These are phyloP conservation scores for Fusarium sp. DNA, from an alignment of 2,329 filamentous ascomycete species.

Conservation along the genomic window DNA sequence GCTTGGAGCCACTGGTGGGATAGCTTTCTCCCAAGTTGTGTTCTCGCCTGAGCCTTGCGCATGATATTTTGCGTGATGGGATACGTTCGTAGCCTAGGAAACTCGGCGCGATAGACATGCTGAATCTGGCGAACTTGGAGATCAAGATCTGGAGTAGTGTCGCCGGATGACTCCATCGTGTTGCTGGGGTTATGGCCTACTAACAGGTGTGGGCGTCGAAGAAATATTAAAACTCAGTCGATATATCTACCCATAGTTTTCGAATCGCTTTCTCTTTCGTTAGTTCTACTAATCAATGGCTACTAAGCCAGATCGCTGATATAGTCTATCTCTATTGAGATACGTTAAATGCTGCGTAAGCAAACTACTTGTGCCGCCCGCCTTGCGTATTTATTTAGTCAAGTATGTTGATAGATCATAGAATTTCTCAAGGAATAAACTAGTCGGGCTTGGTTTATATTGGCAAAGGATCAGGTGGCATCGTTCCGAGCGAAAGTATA, in stretches of 20 bases:
- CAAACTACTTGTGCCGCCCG: too few relatives aligned
- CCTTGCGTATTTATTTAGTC: too few relatives aligned
- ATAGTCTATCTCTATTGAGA: too few relatives aligned
- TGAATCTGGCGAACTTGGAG: not conserved
- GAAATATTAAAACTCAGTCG: not conserved
- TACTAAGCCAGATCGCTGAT: too few relatives aligned
- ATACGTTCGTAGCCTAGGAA: not conserved
- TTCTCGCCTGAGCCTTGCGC: not conserved
- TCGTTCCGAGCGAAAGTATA: not conserved
- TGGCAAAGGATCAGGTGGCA: too few relatives aligned
- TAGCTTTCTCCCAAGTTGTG: not conserved
- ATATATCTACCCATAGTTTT: not conserved
- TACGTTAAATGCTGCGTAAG: too few relatives aligned
- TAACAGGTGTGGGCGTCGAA: not conserved
- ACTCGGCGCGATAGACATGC: not conserved
- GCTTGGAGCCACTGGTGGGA: not conserved
- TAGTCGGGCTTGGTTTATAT: too few relatives aligned
- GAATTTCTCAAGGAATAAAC: too few relatives aligned
- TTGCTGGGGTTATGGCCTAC: not conserved
- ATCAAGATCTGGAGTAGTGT: not conserved
- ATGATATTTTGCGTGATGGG: not conserved
- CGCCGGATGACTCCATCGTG: not conserved
- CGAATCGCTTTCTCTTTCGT: not conserved
- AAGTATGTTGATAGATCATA: too few relatives aligned
- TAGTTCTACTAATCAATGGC: not conserved